Base-by-base conservation (phyloP, 768 basidiomycete genomes). In the Lentinula sp. region DNA sequence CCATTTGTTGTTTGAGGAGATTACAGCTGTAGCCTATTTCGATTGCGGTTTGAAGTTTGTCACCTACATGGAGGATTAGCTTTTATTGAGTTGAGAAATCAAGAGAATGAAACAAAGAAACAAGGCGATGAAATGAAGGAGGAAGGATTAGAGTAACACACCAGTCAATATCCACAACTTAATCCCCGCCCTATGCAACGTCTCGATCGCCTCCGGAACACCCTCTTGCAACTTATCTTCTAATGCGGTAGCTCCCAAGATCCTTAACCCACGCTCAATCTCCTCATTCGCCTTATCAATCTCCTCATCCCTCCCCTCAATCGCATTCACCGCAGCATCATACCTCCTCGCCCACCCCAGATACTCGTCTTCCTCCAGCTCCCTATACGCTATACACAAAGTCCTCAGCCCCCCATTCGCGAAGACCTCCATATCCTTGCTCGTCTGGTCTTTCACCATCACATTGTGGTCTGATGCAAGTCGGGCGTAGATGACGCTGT, bases 1-100 rank as follows among this genome's bases (percentile, higher is more conserved):
- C 95, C 95, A 96, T 98, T 62, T 91, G 87, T 69, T 80, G 86
- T 75, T 96, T 95, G 62, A 98, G 83, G 16, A 98, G 78, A 70
- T 98, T 98, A 76, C 96, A 97, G 67, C 88, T 90, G 80, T 91
- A 98, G 10, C 91, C 96, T 64, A 99, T 98, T 71, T 98, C 96
- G 69, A 99, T 98, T 13, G 96, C 96, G 0, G 96, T 99, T 72
- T 98, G 95, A 0, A 98, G 80, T 73, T 99, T 99, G 75, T 99
- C 96, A 32, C 95, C 92, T 90, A 64, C 4, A 42, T 23, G 54
- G 4, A 62, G 56, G 49, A 18, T 57, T 39, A 49, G 46, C 52
- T 18, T 57, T 63, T 37, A 46, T 15, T 6, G 9, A 23, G 20
- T 28, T 10, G 43, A 52, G 55, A 51, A 28, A 28, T 28, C 28